Base-by-base conservation (phyloP, 2,329 filamentous ascomycete genomes). In the Diaporthe vaccinii region DNA sequence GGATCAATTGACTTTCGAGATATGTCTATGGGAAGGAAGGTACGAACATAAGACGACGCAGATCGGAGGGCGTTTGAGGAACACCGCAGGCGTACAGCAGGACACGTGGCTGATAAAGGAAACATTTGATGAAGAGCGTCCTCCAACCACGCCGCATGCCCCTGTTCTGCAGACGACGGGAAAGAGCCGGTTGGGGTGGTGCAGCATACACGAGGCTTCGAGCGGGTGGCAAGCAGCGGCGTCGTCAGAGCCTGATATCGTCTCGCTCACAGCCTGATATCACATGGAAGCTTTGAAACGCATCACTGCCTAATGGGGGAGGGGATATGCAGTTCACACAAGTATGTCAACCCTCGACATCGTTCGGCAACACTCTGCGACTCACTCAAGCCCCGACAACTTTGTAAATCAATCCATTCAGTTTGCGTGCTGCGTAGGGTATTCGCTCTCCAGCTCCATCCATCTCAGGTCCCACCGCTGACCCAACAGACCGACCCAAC, bases 371-470 rank as follows among this genome's bases (percentile, higher is more conserved):
- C 55, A n/a, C 28, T 15, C 4, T 10, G 39, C 31, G 3, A 2
- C 2, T 3, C 6, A 28, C 39, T 49, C 39, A 25, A 17, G 4
- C 0, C 1, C 0, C 10, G 17, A 12, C 0, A 34, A 20, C 2
- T 36, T 12, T 53, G 7, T 31, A 28, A 41, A 22, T 34, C 65
- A 55, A 41, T 69, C 65, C 31, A 69, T 69, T 55, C 34, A 69
- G 34, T 6, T 55, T 20, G 9, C 17, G 49, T 55, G 49, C 65
- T 69, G 55, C 20, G 36, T 69, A 69, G 65, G 65, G 65, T 69
- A 69, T 69, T 17, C 49, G 65, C 65, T 68, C 46, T 68, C 61
- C 61, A 67, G 44, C 41, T 17, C 59, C 39, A 65, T 25, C 59
- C 59, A 65, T 20, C n/a, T 68, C 31, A 53, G 25, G 46, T 31